Evolutionary conservation across 371 early-diverging fungal genomes (phyloP).

Genomic region (Lichtheimia hyalospora): DNA sequence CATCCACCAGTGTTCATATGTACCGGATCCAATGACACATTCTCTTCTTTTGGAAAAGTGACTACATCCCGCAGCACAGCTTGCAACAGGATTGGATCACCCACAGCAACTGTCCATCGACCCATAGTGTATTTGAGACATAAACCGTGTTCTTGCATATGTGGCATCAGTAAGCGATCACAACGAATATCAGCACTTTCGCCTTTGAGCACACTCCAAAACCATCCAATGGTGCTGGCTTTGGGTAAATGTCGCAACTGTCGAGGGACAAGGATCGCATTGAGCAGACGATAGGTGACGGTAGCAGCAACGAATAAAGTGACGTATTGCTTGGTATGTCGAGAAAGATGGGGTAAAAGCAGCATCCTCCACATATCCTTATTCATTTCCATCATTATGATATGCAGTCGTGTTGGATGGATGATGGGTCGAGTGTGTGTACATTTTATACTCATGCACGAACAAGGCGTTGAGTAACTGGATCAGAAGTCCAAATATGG

Average conservation of each 20-base stretch:
- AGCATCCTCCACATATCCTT: too few species aligned
- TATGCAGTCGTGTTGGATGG: too few species aligned
- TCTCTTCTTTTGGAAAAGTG: slow-evolving; percentile 22
- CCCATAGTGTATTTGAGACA: slow-evolving; percentile 29
- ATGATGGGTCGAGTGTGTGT: too few species aligned
- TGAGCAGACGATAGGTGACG: background rate
- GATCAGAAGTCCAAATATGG: too few species aligned
- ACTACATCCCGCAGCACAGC: slow-evolving; percentile 18
- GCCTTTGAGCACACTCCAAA: slow-evolving; percentile 17
- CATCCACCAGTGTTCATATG: background rate
- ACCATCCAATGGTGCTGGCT: slow-evolving; percentile 22
- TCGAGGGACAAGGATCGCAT: slow-evolving; percentile 16
- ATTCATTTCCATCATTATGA: too few species aligned
- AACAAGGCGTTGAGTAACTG: too few species aligned
- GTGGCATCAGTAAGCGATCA: slow-evolving; percentile 15
- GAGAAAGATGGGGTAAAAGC: too few species aligned
- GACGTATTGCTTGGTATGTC: too few species aligned
- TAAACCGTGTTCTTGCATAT: slow-evolving; percentile 26
- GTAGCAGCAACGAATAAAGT: background rate
- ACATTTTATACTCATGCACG: too few species aligned
- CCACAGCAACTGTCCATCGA: slow-evolving; percentile 24
- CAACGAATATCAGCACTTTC: slow-evolving; percentile 23
- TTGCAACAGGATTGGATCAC: slow-evolving; percentile 25
- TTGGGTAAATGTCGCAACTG: slow-evolving; percentile 25
- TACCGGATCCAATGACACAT: slow-evolving; percentile 21